These are phyloP conservation scores for Pythium dissimile DNA, from an alignment of 352 stramenopile species.

Conservation along the genomic window DNA sequence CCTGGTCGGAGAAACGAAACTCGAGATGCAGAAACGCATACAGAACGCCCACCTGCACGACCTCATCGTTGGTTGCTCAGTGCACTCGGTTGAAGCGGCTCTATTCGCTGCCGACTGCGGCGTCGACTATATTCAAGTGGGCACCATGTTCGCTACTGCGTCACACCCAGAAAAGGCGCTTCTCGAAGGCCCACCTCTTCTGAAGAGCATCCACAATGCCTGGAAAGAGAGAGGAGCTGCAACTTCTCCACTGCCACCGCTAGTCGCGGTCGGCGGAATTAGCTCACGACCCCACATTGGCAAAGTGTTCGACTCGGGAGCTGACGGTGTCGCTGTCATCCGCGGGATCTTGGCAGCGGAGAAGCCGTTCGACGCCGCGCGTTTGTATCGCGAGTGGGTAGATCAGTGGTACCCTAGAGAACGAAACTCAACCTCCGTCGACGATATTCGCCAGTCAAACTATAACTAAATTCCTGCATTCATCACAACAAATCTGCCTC, in stretches of 20 bases:
- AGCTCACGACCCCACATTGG: conserved; percentile 21
- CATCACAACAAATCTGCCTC: conserved; percentile 3
- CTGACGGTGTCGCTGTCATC: conserved; percentile 41
- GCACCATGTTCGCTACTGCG: conserved; percentile 50
- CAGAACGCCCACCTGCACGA: background rate
- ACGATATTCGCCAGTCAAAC: conserved; percentile 14
- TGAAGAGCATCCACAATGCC: conserved; percentile 19
- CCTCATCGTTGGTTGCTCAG: conserved; percentile 33
- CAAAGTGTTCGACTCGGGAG: conserved; percentile 29
- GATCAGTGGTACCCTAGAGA: conserved; percentile 3
- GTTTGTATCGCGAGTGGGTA: conserved; percentile 17
- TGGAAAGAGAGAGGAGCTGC: background rate
- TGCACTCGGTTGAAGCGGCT: conserved; percentile 32
- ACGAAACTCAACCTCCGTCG: background rate
- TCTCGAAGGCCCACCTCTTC: conserved; percentile 37
- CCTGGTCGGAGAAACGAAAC: background rate
- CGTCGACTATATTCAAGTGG: conserved; percentile 49
- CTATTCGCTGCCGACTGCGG: conserved; percentile 19
- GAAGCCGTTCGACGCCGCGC: conserved; percentile 18
- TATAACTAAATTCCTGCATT: conserved; percentile 28
- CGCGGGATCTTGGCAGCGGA: conserved; percentile 29
- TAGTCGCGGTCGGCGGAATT: conserved; percentile 49
- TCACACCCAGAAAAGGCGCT: conserved; percentile 47
- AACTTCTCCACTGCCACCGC: background rate
- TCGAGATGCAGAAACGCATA: background rate